Percentiles rank a stretch among this genome's conserved stretches.
Evolutionary conservation across 352 stramenopile genomes (phyloP).

Genomic region (Globisporangium canariense): DNA sequence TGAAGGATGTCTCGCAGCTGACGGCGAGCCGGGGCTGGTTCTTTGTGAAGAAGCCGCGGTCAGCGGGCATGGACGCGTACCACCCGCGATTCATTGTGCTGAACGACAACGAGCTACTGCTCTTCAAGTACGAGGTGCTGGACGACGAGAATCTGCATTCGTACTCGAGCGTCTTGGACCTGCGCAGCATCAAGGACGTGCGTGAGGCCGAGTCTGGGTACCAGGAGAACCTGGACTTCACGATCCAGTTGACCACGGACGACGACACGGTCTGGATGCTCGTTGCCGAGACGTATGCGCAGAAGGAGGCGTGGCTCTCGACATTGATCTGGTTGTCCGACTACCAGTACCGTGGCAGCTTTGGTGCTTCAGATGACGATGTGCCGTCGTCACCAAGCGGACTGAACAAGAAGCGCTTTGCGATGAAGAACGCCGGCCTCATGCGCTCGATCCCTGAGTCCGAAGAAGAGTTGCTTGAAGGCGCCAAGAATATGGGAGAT

Average conservation of each 20-base stretch:
- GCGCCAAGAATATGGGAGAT: background rate
- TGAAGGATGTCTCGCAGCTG: constrained; percentile 75
- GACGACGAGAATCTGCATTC: constrained; percentile 65
- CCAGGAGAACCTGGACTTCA: constrained; percentile 82
- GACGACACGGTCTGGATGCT: constrained; percentile 80
- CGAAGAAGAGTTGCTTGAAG: constrained; percentile 25
- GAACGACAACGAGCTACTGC: constrained; percentile 65
- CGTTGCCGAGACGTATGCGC: constrained; percentile 69
- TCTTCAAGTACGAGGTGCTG: constrained; percentile 88
- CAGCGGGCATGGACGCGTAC: constrained; percentile 69
- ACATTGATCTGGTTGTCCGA: constrained; percentile 83
- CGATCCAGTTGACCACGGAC: constrained; percentile 76
- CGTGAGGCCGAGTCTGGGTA: constrained; percentile 77
- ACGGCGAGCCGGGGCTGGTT: constrained; percentile 78
- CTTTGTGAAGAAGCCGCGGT: constrained; percentile 72
- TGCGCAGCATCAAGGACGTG: constrained; percentile 77
- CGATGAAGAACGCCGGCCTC: constrained; percentile 36
- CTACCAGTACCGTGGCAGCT: constrained; percentile 63
- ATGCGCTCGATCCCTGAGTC: constrained; percentile 50
- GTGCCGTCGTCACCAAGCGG: constrained; percentile 16
- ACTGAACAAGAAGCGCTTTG: constrained; percentile 39
- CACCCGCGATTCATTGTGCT: constrained; percentile 84
- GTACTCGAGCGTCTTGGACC: constrained; percentile 63
- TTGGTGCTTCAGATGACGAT: constrained; percentile 13
- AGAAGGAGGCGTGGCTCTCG: constrained; percentile 87